phyloP scores from a whole-genome alignment of 106 monocot species.

The Phalaenopsis equestris region DNA sequence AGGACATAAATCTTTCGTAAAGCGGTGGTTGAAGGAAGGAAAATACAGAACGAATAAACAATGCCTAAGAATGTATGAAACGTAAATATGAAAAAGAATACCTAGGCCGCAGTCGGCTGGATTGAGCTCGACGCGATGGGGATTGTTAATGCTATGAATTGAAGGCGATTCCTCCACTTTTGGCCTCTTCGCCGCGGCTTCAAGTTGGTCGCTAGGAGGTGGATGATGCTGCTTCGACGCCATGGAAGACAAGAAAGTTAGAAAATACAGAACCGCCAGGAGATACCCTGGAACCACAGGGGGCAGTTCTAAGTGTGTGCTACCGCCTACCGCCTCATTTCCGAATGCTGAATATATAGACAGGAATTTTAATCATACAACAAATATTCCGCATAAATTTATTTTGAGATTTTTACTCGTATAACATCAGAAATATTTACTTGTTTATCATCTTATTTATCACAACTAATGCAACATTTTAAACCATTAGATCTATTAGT shows the following conservation, averaged over 20 bases:
- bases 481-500: too few species aligned
- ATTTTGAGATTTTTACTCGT: too few species aligned
- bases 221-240: conserved; percentile 18
- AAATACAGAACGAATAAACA: neutral
- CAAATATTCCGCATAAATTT: too few species aligned
- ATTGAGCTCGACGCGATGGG: conserved; percentile 39
- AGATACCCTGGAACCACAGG: too few species aligned
- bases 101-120: conserved; percentile 67
- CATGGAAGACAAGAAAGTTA: neutral
- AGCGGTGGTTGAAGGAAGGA: neutral
- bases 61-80: neutral
- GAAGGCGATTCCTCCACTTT: conserved; percentile 7
- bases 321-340: too few species aligned
- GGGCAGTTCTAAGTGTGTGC: too few species aligned
- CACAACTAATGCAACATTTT: too few species aligned
- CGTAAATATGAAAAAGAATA: conserved; percentile 2
- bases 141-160: neutral
- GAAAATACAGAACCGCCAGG: too few species aligned
- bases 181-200: conserved; percentile 24
- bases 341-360: too few species aligned
- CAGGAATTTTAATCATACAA: too few species aligned
- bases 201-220: conserved; percentile 7
- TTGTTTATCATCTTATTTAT: too few species aligned
- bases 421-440: too few species aligned
- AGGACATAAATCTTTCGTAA: neutral